Conservation (phyloP, 164 flowering plant genomes). For the Euptelea pleiosperma region DNA sequence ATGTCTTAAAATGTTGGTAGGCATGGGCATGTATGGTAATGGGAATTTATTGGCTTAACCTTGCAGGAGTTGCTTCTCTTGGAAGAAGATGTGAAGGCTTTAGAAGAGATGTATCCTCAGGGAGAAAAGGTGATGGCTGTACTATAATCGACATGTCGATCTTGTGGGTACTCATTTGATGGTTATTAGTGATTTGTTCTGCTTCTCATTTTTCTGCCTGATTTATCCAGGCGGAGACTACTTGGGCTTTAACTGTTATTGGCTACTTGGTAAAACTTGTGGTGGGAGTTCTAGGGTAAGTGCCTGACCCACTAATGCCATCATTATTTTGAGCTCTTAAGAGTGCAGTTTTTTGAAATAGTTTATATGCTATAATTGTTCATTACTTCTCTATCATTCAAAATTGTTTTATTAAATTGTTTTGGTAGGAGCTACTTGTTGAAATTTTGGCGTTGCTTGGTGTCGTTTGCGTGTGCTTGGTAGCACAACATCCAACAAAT, state of each 20-base stretch:
- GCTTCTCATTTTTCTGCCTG: constrained; percentile 10
- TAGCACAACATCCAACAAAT: too few species aligned
- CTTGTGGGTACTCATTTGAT: not conserved
- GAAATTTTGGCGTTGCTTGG: too few species aligned
- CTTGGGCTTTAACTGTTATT: constrained; percentile 97
- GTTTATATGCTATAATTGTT: too few species aligned
- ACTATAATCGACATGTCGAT: not conserved
- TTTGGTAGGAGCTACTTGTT: too few species aligned
- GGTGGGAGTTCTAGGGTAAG: constrained; percentile 84
- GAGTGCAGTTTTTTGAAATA: too few species aligned
- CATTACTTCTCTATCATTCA: too few species aligned
- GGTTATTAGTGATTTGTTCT: not conserved
- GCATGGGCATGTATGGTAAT: not conserved
- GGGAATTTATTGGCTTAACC: constrained; percentile 14
- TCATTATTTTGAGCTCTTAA: too few species aligned
- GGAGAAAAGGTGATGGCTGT: constrained; percentile 75
- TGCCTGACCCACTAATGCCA: too few species aligned
- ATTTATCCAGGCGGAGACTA: constrained; percentile 74
- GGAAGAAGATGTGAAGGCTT: constrained; percentile 92
- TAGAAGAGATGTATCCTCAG: constrained; percentile 98
- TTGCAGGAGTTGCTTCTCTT: constrained; percentile 84
- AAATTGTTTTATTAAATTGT: too few species aligned
- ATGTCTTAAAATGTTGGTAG: not conserved
- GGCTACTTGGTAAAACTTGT: constrained; percentile 90
- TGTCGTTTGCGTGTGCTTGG: too few species aligned